A percentile compares a stretch with the other conserved stretches of the same genome.
Evolutionary conservation across 345 rosid genomes (phyloP).

Genomic region (Bruguiera sexangula): DNA sequence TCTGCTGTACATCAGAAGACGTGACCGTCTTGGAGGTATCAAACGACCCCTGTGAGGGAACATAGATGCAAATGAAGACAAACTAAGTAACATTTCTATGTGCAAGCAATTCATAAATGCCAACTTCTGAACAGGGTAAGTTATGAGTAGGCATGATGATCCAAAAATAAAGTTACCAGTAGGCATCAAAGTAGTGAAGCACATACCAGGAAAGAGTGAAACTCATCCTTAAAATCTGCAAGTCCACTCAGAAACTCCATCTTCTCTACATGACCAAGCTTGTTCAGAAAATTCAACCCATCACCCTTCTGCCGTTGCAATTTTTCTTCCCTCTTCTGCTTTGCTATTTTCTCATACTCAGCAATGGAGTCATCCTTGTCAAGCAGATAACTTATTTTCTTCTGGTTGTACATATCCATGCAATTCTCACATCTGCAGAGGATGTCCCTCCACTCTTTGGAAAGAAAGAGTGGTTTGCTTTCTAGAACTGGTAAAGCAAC

Average conservation of each 20-base stretch:
- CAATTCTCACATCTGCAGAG: slow-evolving; percentile 80
- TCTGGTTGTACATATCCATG: slow-evolving; percentile 56
- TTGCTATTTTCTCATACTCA: slow-evolving; percentile 85
- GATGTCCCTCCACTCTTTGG: slow-evolving; percentile 78
- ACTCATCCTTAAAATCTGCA: slow-evolving; percentile 73
- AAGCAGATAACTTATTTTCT: slow-evolving; percentile 56
- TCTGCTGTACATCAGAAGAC: slow-evolving; percentile 68
- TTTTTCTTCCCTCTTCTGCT: slow-evolving; percentile 86
- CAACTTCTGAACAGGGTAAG: background rate
- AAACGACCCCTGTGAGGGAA: slow-evolving; percentile 51
- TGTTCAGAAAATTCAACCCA: slow-evolving; percentile 55
- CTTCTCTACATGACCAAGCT: slow-evolving; percentile 85
- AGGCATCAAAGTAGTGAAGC: background rate
- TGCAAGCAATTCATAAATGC: background rate
- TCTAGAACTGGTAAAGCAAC: slow-evolving; percentile 29
- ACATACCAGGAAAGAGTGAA: slow-evolving; percentile 66
- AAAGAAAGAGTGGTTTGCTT: slow-evolving; percentile 65
- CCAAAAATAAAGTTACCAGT: no score
- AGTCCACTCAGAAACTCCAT: slow-evolving; percentile 86
- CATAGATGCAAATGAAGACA: background rate
- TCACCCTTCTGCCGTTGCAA: slow-evolving; percentile 76
- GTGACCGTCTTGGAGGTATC: slow-evolving; percentile 88
- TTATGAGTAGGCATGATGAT: background rate
- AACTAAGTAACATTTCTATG: background rate
- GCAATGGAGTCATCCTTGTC: slow-evolving; percentile 82